phyloP scores from a whole-genome alignment of 2,329 filamentous ascomycete genomes.

The Penicillium sclerotiorum region DNA sequence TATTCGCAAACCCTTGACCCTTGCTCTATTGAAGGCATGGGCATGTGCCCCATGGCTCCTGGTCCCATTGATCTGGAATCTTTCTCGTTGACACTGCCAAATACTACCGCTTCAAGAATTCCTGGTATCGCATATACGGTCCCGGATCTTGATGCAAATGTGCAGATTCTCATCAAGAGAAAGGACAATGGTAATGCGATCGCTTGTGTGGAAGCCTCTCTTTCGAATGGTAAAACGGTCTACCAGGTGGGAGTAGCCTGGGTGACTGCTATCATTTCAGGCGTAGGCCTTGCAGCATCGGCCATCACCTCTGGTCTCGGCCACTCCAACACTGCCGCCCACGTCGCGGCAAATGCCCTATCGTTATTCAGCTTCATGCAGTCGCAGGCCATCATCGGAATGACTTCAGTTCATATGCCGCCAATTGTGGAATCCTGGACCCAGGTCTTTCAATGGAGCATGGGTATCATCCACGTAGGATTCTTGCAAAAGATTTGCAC shows the following conservation, averaged over 20 bases:
- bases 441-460: constrained; percentile 97
- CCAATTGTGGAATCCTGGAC: constrained; percentile 92
- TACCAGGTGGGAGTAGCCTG: constrained; percentile 87
- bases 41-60: constrained; percentile 88
- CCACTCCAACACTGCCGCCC: constrained; percentile 90
- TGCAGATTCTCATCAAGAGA: constrained; percentile 78
- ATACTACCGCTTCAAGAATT: constrained; percentile 64
- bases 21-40: constrained; percentile 68
- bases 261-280: constrained; percentile 85
- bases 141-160: constrained; percentile 85
- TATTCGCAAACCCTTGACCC: constrained; percentile 72
- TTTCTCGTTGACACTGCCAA: constrained; percentile 66
- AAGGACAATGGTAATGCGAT: constrained; percentile 65
- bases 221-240: constrained; percentile 92
- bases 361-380: constrained; percentile 97
- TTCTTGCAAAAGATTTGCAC: constrained; percentile 89
- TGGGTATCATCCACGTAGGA: constrained; percentile 87
- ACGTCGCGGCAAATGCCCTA: constrained; percentile 89
- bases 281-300: constrained; percentile 78
- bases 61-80: constrained; percentile 73
- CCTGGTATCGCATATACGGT: constrained; percentile 87
- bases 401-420: constrained; percentile 77
- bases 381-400: constrained; percentile 85
- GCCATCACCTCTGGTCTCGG: constrained; percentile 87
- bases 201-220: constrained; percentile 82